Base-by-base conservation (phyloP, 2,329 filamentous ascomycete species). In the Fusarium dlaminii region DNA sequence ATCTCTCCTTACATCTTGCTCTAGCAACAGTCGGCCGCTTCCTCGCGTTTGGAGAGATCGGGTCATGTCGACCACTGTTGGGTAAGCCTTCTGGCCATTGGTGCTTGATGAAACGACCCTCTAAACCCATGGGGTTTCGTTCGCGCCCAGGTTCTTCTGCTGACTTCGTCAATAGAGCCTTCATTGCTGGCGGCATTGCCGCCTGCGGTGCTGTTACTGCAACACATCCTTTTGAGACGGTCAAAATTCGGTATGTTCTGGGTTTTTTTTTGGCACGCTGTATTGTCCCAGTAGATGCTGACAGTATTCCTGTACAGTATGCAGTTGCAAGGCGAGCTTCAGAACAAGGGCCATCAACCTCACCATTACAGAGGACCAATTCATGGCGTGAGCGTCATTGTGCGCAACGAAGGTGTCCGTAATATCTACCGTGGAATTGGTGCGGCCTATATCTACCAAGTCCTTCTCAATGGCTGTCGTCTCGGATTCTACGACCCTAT, bases 401-500 rank as follows among this genome's bases (percentile, higher is more conserved):
- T 97, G 73, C 90, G 92, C 77, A 97, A 98, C 83, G 96, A 99
- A 84, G 96, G 96, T 15, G 79, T 96, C 27, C 88, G 88, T 67
- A 96, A 96, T 60, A 89, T 98, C 74, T 94, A 98, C 83, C 91
- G 96, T 69, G 96, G 96, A 62, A 88, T 99, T 66, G 94, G 94
- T 29, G 95, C 93, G 80, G 96, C 96, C 76, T 99, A 98, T 83
- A 88, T 98, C 80, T 99, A 99, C 86, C 96, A 99, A 85, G 90
- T 98, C 79, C 90, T 97, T 58, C 91, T 99, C 79, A 99, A 99
- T 83, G 96, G 96, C 79, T 99, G 95, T 84, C 94, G 96, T 63
- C 87, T 99, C 63, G 95, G 96, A 70, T 98, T 99, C 87, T 99
- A 99, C 87, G 96, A 99, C 82, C 96, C 96, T 10, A 90, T 98